Conservation (phyloP, 1,139 yeast species). For the Protomyces pachydermus region DNA sequence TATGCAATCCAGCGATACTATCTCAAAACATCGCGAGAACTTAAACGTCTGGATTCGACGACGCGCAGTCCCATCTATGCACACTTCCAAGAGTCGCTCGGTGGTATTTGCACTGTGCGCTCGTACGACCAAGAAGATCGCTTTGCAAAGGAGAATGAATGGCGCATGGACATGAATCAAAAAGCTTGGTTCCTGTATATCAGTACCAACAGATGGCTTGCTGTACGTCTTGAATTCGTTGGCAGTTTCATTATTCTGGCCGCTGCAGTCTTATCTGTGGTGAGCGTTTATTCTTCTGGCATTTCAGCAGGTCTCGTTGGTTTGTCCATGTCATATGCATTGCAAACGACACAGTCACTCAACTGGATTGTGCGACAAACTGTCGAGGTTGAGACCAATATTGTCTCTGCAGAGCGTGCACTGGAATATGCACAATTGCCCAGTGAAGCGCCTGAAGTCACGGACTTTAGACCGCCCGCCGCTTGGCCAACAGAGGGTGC, state of each 20-base stretch:
- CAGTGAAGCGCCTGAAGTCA: slow-evolving; percentile 52
- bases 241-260: slow-evolving; percentile 61
- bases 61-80: slow-evolving; percentile 93
- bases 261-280: slow-evolving; percentile 55
- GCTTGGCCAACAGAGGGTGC: slow-evolving; percentile 62
- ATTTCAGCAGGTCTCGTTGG: slow-evolving; percentile 68
- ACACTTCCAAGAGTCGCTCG: slow-evolving; percentile 91
- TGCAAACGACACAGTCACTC: slow-evolving; percentile 58
- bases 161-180: slow-evolving; percentile 60
- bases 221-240: slow-evolving; percentile 61
- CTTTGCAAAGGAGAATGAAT: slow-evolving; percentile 56
- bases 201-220: slow-evolving; percentile 66
- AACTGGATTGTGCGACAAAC: slow-evolving; percentile 59
- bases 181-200: slow-evolving; percentile 54
- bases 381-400: slow-evolving; percentile 69
- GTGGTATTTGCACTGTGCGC: slow-evolving; percentile 83
- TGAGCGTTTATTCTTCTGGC: slow-evolving; percentile 45
- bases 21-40: slow-evolving; percentile 83
- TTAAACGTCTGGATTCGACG: slow-evolving; percentile 88
- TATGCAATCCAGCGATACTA: slow-evolving; percentile 84
- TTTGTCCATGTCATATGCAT: slow-evolving; percentile 64
- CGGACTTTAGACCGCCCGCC: slow-evolving; percentile 41
- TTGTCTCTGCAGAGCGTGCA: slow-evolving; percentile 72
- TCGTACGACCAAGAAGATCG: slow-evolving; percentile 76
- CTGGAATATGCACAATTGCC: slow-evolving; percentile 62